Evolutionary conservation across 2,329 filamentous ascomycete genomes (phyloP), one percentile per base, ranked within the genome.

Genomic region (Fusarium sp.): DNA sequence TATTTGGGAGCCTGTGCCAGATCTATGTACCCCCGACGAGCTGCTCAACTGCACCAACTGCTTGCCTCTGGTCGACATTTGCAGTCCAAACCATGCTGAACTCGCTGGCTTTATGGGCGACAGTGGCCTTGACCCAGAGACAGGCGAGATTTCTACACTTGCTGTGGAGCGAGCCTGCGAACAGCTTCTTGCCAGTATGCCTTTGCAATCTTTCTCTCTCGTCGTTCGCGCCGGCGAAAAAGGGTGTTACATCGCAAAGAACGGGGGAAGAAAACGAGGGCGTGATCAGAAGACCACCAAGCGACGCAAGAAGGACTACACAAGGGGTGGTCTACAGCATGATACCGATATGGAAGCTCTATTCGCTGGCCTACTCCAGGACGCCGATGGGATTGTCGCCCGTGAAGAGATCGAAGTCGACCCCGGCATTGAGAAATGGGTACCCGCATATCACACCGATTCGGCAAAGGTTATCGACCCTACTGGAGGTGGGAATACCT

Each of bases 1-100:
- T 78, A 89, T 98, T 55, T 99, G 95, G 95, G 96, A 99, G 79
- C 96, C 96, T 1, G 92, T 98, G 2, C 96, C 96, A 3, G 94
- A 98, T 79, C 86, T 93, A 2, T 98, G 95, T 79, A 91, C 88
- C 0, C 90, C 93, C 0, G 88, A 90, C 44, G 86, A 91, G 77
- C 81, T 91, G 29, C 83, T 90, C 14, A 89, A 90, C 75, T 89
- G 86, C 77, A 90, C 88, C 52, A 90, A 90, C 71, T 86, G 86
- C 14, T 82, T 91, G 15, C 87, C 87, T 0, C 79, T 89, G 18
- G 83, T 91, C 59, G 89, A 91, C 71, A 81, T 91, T 59, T 89
- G 88, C 79, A 89, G 87, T 70, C 96, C 96, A 1, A 99, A 99
- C 77, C 93, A 97, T 77, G 83, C 90, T 25, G 96, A 99, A 79